Base-by-base conservation (phyloP, 495 filamentous ascomycete genomes). In the Cryomyces minteri region DNA sequence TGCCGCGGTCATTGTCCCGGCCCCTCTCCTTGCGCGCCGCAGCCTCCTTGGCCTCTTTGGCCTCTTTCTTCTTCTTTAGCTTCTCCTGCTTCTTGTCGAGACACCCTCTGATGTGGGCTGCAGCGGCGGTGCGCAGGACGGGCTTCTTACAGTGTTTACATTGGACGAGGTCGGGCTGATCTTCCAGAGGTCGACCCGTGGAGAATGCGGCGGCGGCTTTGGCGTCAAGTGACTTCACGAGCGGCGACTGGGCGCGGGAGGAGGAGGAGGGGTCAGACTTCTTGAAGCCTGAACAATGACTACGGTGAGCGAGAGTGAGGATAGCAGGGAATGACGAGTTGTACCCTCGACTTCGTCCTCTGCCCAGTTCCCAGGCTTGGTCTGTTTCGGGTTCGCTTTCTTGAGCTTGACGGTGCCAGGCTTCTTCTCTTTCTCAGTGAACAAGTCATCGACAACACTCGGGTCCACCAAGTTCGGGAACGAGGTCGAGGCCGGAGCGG, bases 221-320 rank as follows among this genome's bases (percentile, higher is more conserved):
- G 38, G 79, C 72, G 51, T 87, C 78, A 37, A 88, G 68, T 37
- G 76, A 77, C 48, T 85, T 92, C 11, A 92, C 70, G 9, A 84
- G 60, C 2, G 71, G 68, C 0, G 73, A 70, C 40, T 41, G n/a
- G 28, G 40, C 10, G 9, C 40, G 9, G 28, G 11, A 30, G 10
- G 40, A 41, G 28, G 28, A 9, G 4, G 8, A 18, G 40, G 28
- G 9, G 40, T 8, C 25, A n/a, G 25, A 29, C 11, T 14, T 30
- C 9, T 12, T 12, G 9, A 29, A 29, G 9, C 40, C 28, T 18
- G n/a, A 18, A 8, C 40, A 10, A 4, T 41, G 28, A 8, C 1
- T 30, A 31, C 14, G 44, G 6, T 50, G 47, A 25, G 39, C 40
- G 37, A 40, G 8, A 45, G 38, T 38, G 18, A 48, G 41, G 43